phyloP scores from a whole-genome alignment of 2,329 filamentous ascomycete genomes.

The Penicillium sp. region DNA sequence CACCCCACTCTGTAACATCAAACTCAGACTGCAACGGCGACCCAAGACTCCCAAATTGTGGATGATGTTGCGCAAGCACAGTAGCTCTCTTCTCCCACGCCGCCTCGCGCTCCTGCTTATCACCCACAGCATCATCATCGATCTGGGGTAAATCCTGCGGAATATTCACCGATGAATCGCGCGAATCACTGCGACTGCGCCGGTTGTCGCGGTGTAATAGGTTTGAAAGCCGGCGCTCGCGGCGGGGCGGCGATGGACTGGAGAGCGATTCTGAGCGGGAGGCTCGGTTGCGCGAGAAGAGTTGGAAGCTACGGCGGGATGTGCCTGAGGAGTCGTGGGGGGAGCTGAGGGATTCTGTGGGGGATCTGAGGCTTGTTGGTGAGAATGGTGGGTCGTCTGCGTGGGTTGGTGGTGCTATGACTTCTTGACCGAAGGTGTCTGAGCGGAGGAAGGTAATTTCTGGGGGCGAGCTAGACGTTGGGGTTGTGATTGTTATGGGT shows the following conservation, averaged over 20 bases:
- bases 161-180: constrained; percentile 63
- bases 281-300: constrained; percentile 30
- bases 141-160: constrained; percentile 80
- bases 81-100: constrained; percentile 94
- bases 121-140: constrained; percentile 45
- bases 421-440: constrained; percentile 77
- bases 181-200: constrained; percentile 34
- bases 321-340: constrained; percentile 25
- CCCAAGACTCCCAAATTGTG: constrained; percentile 40
- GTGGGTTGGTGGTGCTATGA: constrained; percentile 68
- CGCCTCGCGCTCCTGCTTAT: constrained; percentile 61
- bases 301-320: constrained; percentile 36
- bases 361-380: not conserved
- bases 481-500: constrained; percentile 27
- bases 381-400: not conserved
- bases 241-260: constrained; percentile 28
- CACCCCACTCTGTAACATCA: constrained; percentile 5
- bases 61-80: constrained; percentile 68
- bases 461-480: constrained; percentile 46
- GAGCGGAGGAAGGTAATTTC: constrained; percentile 83
- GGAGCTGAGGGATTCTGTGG: not conserved
- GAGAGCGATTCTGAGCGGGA: constrained; percentile 28
- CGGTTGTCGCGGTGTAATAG: constrained; percentile 37
- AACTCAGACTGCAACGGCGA: constrained; percentile 17
- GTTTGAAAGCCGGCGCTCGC: constrained; percentile 36